Percentiles rank a stretch among this genome's conserved stretches.
phyloP scores from a whole-genome alignment of 768 basidiomycete genomes.

The Pleurotus sapidus region DNA sequence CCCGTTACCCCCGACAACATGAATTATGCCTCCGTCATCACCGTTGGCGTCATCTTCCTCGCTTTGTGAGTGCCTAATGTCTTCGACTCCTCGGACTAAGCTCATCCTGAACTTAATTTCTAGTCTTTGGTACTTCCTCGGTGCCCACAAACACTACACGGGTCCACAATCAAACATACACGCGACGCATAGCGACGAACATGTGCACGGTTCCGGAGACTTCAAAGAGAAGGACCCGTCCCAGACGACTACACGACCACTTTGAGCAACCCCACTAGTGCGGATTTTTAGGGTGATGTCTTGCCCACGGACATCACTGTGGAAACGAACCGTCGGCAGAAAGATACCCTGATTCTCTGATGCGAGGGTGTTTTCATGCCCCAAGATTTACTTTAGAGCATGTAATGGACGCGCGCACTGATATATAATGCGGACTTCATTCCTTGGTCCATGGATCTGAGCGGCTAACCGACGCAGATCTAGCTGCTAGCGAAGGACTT shows the following conservation, averaged over 20 bases:
- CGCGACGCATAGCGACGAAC: conserved; percentile 11
- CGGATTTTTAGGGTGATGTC: not conserved
- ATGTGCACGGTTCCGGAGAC: not conserved
- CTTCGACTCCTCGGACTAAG: conserved; percentile 1
- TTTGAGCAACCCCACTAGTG: not conserved
- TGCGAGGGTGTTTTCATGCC: not conserved
- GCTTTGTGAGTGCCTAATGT: conserved; percentile 39
- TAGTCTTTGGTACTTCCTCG: conserved; percentile 50
- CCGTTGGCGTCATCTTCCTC: conserved; percentile 49
- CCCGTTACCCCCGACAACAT: conserved; percentile 73
- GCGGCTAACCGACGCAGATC: not conserved
- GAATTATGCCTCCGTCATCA: conserved; percentile 80
- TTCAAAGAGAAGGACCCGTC: conserved; percentile 1
- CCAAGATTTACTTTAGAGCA: not conserved
- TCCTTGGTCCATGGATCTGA: not conserved
- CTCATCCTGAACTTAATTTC: conserved; percentile 5
- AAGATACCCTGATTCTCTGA: not conserved
- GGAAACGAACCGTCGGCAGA: not conserved
- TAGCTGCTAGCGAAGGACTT: too few species aligned
- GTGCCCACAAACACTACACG: conserved; percentile 52
- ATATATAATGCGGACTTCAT: not conserved
- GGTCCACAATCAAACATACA: conserved; percentile 57
- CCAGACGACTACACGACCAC: not conserved
- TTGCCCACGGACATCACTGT: not conserved
- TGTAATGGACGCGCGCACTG: not conserved